Evolutionary conservation across 305 asterid species (phyloP).

Genomic region (Petunia hybrid): DNA sequence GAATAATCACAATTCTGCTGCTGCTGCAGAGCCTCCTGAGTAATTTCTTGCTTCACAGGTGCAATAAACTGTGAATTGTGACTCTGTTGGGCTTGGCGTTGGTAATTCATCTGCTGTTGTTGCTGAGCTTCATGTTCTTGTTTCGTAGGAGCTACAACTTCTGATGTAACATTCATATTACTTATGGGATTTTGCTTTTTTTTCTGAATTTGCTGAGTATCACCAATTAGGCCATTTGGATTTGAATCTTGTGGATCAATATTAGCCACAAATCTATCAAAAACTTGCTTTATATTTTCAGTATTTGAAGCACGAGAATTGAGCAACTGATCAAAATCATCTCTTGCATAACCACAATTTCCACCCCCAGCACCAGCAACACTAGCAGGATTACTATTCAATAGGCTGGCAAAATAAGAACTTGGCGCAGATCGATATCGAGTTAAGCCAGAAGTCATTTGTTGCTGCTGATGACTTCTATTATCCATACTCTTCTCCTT

Average conservation of each 20-base stretch:
- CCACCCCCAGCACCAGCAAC: conserved; percentile 39
- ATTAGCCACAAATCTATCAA: conserved; percentile 39
- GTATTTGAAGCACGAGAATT: conserved; percentile 37
- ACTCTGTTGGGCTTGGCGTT: conserved; percentile 6
- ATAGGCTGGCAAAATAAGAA: conserved; percentile 62
- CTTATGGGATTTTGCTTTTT: conserved; percentile 39
- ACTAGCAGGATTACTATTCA: conserved; percentile 40
- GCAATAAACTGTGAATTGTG: conserved; percentile 25
- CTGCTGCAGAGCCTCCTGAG: conserved; percentile 29
- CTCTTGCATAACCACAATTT: conserved; percentile 56
- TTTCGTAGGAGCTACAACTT: conserved; percentile 25
- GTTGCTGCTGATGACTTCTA: conserved; percentile 43
- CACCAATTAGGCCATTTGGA: background rate
- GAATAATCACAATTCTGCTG: conserved; percentile 49
- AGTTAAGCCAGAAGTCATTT: conserved; percentile 64
- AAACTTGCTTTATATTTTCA: conserved; percentile 31
- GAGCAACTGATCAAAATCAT: conserved; percentile 59
- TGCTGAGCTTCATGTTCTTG: conserved; percentile 29
- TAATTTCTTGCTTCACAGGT: conserved; percentile 28
- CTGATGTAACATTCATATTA: conserved; percentile 25
- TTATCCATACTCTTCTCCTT: conserved; percentile 43
- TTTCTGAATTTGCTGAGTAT: conserved; percentile 2
- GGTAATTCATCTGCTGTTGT: conserved; percentile 27
- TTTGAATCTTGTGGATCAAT: conserved; percentile 42
- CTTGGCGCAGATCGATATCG: conserved; percentile 94